Evolutionary conservation across 208 protist genomes (phyloP).

Genomic region (Leishmania tropica): DNA sequence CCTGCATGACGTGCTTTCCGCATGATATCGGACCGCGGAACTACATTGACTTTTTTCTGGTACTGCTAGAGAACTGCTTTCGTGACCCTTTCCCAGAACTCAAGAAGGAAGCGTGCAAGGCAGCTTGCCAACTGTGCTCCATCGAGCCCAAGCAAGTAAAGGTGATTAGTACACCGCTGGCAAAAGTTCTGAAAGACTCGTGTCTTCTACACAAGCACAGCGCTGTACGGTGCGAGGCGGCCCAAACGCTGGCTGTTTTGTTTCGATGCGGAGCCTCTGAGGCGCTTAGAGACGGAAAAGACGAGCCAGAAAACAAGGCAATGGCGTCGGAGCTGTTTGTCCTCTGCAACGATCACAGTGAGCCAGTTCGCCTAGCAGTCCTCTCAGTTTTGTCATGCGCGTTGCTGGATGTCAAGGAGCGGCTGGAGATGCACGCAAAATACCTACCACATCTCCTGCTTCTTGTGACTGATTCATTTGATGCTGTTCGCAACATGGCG

Average conservation of each 20-base stretch:
- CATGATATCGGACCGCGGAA: constrained; percentile 87
- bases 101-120: constrained; percentile 85
- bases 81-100: constrained; percentile 79
- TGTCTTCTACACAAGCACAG: constrained; percentile 90
- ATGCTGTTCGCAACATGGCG: constrained; percentile 54
- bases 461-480: constrained; percentile 74
- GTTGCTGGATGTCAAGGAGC: constrained; percentile 81
- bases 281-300: constrained; percentile 65
- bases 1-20: constrained; percentile 85
- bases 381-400: constrained; percentile 59
- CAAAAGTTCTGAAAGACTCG: constrained; percentile 64
- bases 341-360: constrained; percentile 84
- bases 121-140: constrained; percentile 62
- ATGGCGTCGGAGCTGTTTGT: constrained; percentile 68
- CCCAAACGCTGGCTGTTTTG: constrained; percentile 57
- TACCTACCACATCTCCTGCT: constrained; percentile 85
- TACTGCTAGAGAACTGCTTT: constrained; percentile 86
- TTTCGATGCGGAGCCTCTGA: constrained; percentile 76
- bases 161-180: constrained; percentile 60
- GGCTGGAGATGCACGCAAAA: constrained; percentile 74
- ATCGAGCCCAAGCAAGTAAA: constrained; percentile 80
- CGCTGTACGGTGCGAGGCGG: constrained; percentile 69
- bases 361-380: constrained; percentile 64
- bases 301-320: constrained; percentile 66
- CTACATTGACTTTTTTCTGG: constrained; percentile 90